Evolutionary conservation across 768 basidiomycete genomes (phyloP).

Genomic region (Tephrocybe sp.): DNA sequence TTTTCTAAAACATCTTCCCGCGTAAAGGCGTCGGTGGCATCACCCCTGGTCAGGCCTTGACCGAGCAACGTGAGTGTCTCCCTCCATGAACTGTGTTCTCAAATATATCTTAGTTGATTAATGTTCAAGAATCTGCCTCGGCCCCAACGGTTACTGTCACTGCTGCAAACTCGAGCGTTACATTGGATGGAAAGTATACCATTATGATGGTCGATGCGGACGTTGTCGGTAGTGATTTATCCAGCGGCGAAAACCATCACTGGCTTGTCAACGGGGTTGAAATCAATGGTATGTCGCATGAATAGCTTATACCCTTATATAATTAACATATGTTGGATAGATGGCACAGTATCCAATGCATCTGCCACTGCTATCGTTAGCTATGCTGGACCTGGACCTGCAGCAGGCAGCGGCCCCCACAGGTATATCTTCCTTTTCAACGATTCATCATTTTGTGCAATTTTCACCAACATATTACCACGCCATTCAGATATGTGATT

Average conservation of each 20-base stretch:
- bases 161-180: conserved; percentile 43
- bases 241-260: conserved; percentile 66
- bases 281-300: conserved; percentile 33
- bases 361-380: conserved; percentile 52
- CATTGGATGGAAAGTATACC: conserved; percentile 54
- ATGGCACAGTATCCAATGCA: conserved; percentile 36
- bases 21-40: conserved; percentile 41
- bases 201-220: conserved; percentile 77
- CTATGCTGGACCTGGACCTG: conserved; percentile 72
- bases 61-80: conserved; percentile 49
- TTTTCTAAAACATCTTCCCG: conserved; percentile 1
- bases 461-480: background rate
- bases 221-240: conserved; percentile 56
- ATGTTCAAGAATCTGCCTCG: conserved; percentile 47
- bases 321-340: conserved; percentile 16
- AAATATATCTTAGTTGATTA: conserved; percentile 1
- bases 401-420: conserved; percentile 69
- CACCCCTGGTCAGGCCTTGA: conserved; percentile 56
- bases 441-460: background rate
- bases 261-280: conserved; percentile 75
- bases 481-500: conserved; percentile 56
- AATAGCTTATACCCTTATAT: background rate
- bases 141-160: conserved; percentile 53
- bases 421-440: conserved; percentile 39
- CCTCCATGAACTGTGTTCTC: background rate